Percentiles rank a stretch among this genome's conserved stretches.
phyloP scores from a whole-genome alignment of 441 rosid species.

The Adansonia gregorii region DNA sequence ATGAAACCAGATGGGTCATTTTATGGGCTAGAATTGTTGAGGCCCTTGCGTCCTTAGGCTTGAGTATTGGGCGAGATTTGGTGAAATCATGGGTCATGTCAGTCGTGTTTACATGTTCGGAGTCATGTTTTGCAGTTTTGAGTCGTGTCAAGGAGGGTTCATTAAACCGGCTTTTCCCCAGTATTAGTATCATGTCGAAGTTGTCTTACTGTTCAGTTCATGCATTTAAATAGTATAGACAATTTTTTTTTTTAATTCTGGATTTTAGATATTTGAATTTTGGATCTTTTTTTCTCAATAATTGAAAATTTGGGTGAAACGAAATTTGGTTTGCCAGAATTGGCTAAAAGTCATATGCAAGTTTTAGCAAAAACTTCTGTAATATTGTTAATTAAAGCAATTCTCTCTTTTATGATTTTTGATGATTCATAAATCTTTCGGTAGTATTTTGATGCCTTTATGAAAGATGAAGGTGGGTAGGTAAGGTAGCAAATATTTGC shows the following conservation, averaged over 20 bases:
- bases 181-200: background rate
- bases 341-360: background rate
- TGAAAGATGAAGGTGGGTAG: background rate
- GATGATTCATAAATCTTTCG: background rate
- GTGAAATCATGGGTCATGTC: conserved; percentile 34
- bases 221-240: conserved; percentile 7
- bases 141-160: conserved; percentile 19
- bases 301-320: background rate
- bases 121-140: conserved; percentile 37
- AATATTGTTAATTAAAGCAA: background rate
- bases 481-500: background rate
- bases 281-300: background rate
- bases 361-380: background rate
- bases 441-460: background rate
- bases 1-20: conserved; percentile 31
- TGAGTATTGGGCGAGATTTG: conserved; percentile 35
- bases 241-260: background rate
- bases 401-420: background rate
- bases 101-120: conserved; percentile 36
- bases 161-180: conserved; percentile 12
- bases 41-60: conserved; percentile 36
- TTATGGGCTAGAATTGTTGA: conserved; percentile 38
- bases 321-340: background rate
- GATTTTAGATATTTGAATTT: background rate
- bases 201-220: background rate